Percentiles rank a stretch among this genome's conserved stretches.
These are phyloP conservation scores for Pulveroboletus frians DNA, from an alignment of 768 basidiomycete species.

Conservation along the genomic window DNA sequence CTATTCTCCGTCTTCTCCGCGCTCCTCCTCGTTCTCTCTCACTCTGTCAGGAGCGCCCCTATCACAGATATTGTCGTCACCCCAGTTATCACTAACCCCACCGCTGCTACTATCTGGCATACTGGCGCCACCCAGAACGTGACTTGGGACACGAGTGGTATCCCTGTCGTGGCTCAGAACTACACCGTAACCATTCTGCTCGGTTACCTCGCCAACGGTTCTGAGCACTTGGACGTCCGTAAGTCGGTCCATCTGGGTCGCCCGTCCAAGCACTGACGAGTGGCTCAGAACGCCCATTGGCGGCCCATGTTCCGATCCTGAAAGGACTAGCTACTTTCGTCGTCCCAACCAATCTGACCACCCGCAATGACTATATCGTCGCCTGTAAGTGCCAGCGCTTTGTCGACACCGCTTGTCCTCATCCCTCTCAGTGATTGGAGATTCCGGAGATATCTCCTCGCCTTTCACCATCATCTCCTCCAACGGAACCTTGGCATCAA, in stretches of 20 bases:
- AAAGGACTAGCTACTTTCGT: slow-evolving; percentile 44
- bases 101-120: slow-evolving; percentile 32
- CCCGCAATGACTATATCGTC: slow-evolving; percentile 50
- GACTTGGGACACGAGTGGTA: slow-evolving; percentile 35
- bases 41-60: slow-evolving; percentile 27
- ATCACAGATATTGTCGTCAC: slow-evolving; percentile 32
- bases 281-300: slow-evolving; percentile 51
- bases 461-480: slow-evolving; percentile 46
- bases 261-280: slow-evolving; percentile 4
- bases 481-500: neutral
- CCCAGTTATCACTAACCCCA: slow-evolving; percentile 41
- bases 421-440: slow-evolving; percentile 46
- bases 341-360: slow-evolving; percentile 43
- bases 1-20: slow-evolving; percentile 27
- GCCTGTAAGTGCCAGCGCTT: slow-evolving; percentile 44
- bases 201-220: slow-evolving; percentile 33
- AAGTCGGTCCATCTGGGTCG: slow-evolving; percentile 13
- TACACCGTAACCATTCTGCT: slow-evolving; percentile 42
- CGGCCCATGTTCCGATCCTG: slow-evolving; percentile 47
- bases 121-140: slow-evolving; percentile 35
- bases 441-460: slow-evolving; percentile 60
- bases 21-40: slow-evolving; percentile 27
- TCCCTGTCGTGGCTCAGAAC: slow-evolving; percentile 36
- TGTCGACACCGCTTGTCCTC: neutral
- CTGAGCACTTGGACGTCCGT: slow-evolving; percentile 51